Conservation (phyloP, 495 filamentous ascomycete genomes). For the Tuber indicum region DNA sequence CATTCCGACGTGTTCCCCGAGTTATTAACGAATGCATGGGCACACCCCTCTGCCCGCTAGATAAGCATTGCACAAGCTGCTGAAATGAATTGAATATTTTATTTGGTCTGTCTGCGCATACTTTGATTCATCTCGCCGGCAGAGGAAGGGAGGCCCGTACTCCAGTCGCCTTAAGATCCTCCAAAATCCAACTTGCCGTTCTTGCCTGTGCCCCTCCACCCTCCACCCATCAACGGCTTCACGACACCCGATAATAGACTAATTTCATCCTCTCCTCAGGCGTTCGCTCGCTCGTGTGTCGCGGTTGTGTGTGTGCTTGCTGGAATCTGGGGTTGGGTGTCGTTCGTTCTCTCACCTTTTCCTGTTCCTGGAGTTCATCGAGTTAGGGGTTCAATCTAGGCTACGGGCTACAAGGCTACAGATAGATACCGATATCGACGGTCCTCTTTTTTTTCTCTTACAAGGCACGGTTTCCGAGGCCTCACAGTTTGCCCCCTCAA, state of each 20-base stretch:
- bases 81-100: background rate
- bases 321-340: background rate
- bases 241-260: background rate
- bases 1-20: background rate
- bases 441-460: background rate
- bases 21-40: background rate
- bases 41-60: background rate
- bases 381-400: background rate
- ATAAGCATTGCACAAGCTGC: background rate
- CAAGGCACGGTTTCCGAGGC: background rate
- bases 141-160: background rate
- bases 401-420: background rate
- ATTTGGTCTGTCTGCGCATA: background rate
- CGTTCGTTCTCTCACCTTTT: background rate
- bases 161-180: background rate
- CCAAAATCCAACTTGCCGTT: background rate
- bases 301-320: background rate
- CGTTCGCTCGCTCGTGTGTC: background rate
- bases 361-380: background rate
- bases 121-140: background rate
- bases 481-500: background rate
- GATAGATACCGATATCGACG: background rate
- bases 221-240: background rate
- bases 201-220: background rate
- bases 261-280: background rate